Percentiles rank a stretch among this genome's conserved stretches.
These are phyloP conservation scores for Juncus inflexus DNA, from an alignment of 176 grass and related monocot species.

Conservation along the genomic window DNA sequence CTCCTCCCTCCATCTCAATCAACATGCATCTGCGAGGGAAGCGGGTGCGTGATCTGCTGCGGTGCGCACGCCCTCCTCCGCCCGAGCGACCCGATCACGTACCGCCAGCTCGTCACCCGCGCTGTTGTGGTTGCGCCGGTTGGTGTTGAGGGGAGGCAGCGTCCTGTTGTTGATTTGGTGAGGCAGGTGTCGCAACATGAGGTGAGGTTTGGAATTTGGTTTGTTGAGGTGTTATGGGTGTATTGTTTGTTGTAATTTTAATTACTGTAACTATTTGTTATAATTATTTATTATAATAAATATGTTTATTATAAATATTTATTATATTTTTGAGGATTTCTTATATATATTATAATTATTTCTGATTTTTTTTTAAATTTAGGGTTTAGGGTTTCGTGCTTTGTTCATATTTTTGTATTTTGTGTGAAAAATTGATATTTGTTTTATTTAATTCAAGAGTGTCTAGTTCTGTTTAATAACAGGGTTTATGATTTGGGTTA, in stretches of 20 bases:
- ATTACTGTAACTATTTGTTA: background rate
- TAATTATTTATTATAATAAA: background rate
- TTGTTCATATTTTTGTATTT: too few relatives aligned
- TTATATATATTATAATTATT: background rate
- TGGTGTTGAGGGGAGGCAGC: background rate
- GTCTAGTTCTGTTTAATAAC: too few relatives aligned
- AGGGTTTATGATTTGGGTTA: background rate
- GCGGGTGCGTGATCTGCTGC: slow-evolving; percentile 21
- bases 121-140: slow-evolving; percentile 10
- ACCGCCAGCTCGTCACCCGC: slow-evolving; percentile 20
- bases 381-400: background rate
- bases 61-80: slow-evolving; percentile 16
- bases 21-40: slow-evolving; percentile 4
- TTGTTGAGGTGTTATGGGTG: background rate
- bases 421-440: too few relatives aligned
- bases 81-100: slow-evolving; percentile 19
- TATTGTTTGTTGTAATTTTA: background rate
- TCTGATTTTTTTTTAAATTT: background rate
- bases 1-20: slow-evolving; percentile 24
- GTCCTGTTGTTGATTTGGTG: slow-evolving; percentile 2
- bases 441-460: too few relatives aligned
- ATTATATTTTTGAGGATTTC: too few relatives aligned
- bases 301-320: background rate
- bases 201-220: slow-evolving; percentile 10
- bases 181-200: slow-evolving; percentile 11